phyloP scores from a whole-genome alignment of 768 basidiomycete species.

The Termitomyces sp. region DNA sequence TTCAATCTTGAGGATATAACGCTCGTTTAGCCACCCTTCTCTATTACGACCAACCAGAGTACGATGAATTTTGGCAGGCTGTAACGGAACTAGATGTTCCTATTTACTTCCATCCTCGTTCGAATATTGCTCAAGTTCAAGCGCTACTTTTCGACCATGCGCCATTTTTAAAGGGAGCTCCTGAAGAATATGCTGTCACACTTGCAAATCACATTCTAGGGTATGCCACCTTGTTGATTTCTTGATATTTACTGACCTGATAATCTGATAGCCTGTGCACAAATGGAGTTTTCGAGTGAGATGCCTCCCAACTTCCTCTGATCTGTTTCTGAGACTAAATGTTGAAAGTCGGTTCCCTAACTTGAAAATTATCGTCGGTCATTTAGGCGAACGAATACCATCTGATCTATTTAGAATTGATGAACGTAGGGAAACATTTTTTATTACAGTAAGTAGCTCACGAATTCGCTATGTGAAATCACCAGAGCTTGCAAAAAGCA shows the following conservation, averaged over 20 bases:
- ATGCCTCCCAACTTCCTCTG: neutral
- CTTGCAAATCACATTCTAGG: slow-evolving; percentile 36
- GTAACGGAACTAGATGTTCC: slow-evolving; percentile 34
- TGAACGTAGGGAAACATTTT: slow-evolving; percentile 21
- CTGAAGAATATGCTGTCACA: slow-evolving; percentile 34
- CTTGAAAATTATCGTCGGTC: slow-evolving; percentile 35
- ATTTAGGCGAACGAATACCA: slow-evolving; percentile 37
- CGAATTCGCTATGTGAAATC: neutral
- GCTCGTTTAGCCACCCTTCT: slow-evolving; percentile 25
- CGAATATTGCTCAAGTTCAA: slow-evolving; percentile 22
- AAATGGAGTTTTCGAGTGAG: slow-evolving; percentile 36
- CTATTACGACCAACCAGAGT: slow-evolving; percentile 34
- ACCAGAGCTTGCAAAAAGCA: slow-evolving; percentile 26
- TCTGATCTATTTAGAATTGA: slow-evolving; percentile 38
- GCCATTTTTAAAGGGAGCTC: slow-evolving; percentile 25
- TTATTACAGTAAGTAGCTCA: neutral
- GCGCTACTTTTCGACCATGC: slow-evolving; percentile 27
- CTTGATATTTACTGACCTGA: neutral
- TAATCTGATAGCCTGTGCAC: slow-evolving; percentile 22
- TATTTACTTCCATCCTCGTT: slow-evolving; percentile 33
- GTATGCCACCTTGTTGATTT: slow-evolving; percentile 11
- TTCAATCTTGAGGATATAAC: neutral
- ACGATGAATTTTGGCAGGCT: slow-evolving; percentile 33
- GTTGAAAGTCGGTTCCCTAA: slow-evolving; percentile 33
- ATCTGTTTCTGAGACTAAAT: neutral